Evolutionary conservation across 805 yeast species (phyloP).

Genomic region (Schwanniomyces sp.): DNA sequence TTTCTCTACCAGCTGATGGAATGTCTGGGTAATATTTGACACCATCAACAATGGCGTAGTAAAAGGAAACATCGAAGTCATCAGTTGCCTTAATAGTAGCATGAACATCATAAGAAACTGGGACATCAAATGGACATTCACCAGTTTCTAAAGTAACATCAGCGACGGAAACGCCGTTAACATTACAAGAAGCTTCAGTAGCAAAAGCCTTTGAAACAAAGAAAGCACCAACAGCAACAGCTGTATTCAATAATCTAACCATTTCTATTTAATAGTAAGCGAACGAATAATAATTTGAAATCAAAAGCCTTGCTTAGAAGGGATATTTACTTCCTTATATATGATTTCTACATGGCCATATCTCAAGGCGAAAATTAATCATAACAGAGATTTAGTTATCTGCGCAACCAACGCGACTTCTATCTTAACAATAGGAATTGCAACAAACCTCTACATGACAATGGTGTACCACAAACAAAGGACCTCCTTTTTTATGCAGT

Average conservation of each 20-base stretch:
- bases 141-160: conserved; percentile 43
- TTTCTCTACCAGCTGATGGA: conserved; percentile 30
- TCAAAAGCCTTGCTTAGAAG: background rate
- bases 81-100: conserved; percentile 27
- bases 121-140: conserved; percentile 37
- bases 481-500: background rate
- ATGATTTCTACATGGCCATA: background rate
- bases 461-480: background rate
- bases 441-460: background rate
- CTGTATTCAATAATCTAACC: conserved; percentile 12
- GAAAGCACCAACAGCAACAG: conserved; percentile 10
- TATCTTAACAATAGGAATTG: background rate
- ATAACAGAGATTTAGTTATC: too few relatives aligned
- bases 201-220: conserved; percentile 28
- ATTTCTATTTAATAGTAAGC: conserved; percentile 5
- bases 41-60: conserved; percentile 26
- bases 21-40: conserved; percentile 35
- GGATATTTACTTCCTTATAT: background rate
- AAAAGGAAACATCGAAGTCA: conserved; percentile 34
- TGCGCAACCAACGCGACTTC: background rate
- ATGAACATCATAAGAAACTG: conserved; percentile 18
- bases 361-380: background rate
- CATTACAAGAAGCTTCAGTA: conserved; percentile 35
- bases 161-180: conserved; percentile 30
- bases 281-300: background rate